Conservation (phyloP, 2,329 filamentous ascomycete genomes). For the Ascochyta koolunga region DNA sequence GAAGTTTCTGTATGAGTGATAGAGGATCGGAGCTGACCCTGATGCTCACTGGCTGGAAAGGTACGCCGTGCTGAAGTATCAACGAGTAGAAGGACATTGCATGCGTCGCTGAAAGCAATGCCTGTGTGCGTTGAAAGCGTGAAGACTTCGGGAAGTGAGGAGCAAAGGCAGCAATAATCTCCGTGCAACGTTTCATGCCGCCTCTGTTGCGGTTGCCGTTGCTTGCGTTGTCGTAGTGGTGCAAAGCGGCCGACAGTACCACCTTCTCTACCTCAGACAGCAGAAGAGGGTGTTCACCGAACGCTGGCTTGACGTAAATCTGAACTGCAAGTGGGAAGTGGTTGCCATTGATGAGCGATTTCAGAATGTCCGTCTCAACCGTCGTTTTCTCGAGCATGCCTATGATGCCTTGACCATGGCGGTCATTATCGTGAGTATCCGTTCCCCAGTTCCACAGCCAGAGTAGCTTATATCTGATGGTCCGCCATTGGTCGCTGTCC, state of each 20-base stretch:
- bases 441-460: conserved; percentile 78
- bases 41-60: conserved; percentile 78
- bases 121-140: conserved; percentile 63
- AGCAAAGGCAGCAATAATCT: conserved; percentile 66
- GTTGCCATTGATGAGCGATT: conserved; percentile 66
- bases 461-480: conserved; percentile 67
- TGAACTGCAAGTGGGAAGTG: conserved; percentile 67
- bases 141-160: conserved; percentile 60
- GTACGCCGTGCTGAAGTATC: conserved; percentile 78
- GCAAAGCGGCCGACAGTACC: conserved; percentile 68
- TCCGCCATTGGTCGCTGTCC: conserved; percentile 60
- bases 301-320: conserved; percentile 65
- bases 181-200: conserved; percentile 74
- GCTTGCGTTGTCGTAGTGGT: conserved; percentile 79
- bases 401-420: conserved; percentile 56
- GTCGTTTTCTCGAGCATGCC: conserved; percentile 65
- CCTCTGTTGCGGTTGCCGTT: conserved; percentile 80
- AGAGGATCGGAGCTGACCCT: conserved; percentile 79
- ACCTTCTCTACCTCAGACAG: conserved; percentile 62
- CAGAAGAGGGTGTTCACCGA: conserved; percentile 57
- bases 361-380: conserved; percentile 75
- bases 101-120: conserved; percentile 75
- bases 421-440: conserved; percentile 49
- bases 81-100: conserved; percentile 77
- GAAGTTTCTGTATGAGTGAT: conserved; percentile 71